A percentile compares a stretch with the other conserved stretches of the same genome.
Conservation (phyloP, 305 asterid species). For the Solanum chacoense region DNA sequence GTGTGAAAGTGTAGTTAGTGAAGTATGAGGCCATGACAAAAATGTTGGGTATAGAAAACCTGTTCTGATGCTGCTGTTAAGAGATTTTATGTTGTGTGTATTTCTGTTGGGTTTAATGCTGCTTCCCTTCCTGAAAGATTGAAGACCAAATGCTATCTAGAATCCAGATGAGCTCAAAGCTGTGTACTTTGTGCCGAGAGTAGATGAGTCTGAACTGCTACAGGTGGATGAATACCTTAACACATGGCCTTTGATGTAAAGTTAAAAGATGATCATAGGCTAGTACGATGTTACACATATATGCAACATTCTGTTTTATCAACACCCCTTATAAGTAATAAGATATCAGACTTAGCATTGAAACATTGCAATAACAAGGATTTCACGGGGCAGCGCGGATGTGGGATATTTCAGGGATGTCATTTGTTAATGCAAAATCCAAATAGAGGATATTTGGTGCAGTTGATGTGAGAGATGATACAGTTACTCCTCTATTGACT, state of each 20-base stretch:
- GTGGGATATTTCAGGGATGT: background rate
- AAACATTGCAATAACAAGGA: background rate
- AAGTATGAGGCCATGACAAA: background rate
- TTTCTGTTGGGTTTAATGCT: background rate
- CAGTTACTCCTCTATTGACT: background rate
- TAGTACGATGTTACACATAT: background rate
- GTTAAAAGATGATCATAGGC: background rate
- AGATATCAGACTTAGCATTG: background rate
- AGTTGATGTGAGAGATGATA: background rate
- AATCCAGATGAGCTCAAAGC: background rate
- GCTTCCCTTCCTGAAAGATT: background rate
- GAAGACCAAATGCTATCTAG: background rate
- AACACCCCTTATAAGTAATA: background rate
- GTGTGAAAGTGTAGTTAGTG: background rate
- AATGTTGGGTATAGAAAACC: background rate
- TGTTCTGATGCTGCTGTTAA: background rate
- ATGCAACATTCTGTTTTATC: background rate
- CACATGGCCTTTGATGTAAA: background rate
- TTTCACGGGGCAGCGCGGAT: background rate
- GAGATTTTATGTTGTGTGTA: background rate
- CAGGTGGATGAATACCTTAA: background rate
- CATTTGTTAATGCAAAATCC: background rate
- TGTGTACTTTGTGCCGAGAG: background rate
- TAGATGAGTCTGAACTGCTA: background rate
- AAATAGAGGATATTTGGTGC: background rate